Percentiles rank a stretch among this genome's conserved stretches.
Evolutionary conservation across 2,329 filamentous ascomycete species (phyloP).

Genomic region (Westerdykella sp.): DNA sequence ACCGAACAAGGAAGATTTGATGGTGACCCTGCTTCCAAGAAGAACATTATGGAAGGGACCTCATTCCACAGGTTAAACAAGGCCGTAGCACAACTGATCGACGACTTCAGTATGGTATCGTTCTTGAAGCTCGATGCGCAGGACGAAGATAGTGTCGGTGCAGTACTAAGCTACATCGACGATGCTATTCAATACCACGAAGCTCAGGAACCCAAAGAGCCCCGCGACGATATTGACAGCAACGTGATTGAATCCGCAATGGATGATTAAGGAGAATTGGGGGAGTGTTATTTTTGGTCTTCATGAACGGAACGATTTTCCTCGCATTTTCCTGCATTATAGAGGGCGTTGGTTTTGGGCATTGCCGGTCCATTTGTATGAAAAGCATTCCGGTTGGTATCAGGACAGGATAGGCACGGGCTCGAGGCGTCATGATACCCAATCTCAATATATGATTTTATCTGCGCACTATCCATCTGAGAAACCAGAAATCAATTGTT

Average conservation of each 20-base stretch:
- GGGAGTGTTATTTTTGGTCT: no score
- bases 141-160: conserved; percentile 83
- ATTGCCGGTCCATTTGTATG: no score
- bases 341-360: no score
- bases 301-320: no score
- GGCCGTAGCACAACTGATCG: conserved; percentile 84
- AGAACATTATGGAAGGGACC: conserved; percentile 69
- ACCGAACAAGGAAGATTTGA: conserved; percentile 45
- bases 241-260: background rate
- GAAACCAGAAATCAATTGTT: no score
- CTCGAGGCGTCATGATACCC: no score
- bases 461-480: no score
- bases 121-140: conserved; percentile 86
- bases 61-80: conserved; percentile 79
- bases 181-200: conserved; percentile 92
- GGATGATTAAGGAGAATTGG: background rate
- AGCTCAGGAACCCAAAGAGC: conserved; percentile 83
- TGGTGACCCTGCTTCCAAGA: conserved; percentile 58
- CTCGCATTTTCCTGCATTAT: no score
- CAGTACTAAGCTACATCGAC: conserved; percentile 84
- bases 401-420: no score
- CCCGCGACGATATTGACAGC: conserved; percentile 45
- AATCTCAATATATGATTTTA: no score
- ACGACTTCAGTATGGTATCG: conserved; percentile 97
- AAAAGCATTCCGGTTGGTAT: no score